Evolutionary conservation across 2,329 filamentous ascomycete species (phyloP), one percentile per base, ranked within the genome.

Genomic region (Ophiostoma sp.): DNA sequence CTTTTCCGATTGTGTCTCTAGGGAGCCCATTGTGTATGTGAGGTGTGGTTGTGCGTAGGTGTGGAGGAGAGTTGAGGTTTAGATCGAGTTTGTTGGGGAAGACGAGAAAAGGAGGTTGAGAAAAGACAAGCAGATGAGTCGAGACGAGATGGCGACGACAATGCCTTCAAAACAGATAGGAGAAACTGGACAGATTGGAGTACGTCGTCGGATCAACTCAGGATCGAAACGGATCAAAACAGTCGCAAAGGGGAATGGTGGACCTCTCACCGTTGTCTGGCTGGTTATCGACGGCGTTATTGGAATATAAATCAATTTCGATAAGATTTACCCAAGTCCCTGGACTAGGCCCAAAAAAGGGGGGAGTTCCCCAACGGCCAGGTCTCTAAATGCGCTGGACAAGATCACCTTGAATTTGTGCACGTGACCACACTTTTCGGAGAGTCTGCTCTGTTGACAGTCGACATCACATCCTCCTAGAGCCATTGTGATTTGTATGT

Each of bases 1-100:
- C 72, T 78, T 77, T 57, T 79, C 77, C 22, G 59, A n/a, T n/a
- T n/a, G 61, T 15, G 74, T 28, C 15, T 73, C 75, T 1, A 72
- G 25, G n/a, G 68, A 57, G 42, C 73, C 33, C 28, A 73, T 59
- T 22, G 71, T 31, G 50, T 57, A 48, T 22, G 17, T 19, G 31
- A 0, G 11, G 57, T 39, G 28, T n/a, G 11, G 2, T 1, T 25
- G 28, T 19, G 7, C 9, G 61, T 9, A 31, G 15, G 42, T 19
- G 6, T 42, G 28, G 36, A 9, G 31, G 9, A 22, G 19, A 25
- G n/a, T 55, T 25, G n/a, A 11, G 22, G 8, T 11, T 12, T 25
- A 22, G n/a, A 11, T 25, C 2, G 50, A 11, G 17, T n/a, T 59
- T 61, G 31, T 42, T 42, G 61, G 61, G 33, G 22, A 61, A 28